phyloP scores from a whole-genome alignment of 257 asterid species.

The Knoxia roxburghii region DNA sequence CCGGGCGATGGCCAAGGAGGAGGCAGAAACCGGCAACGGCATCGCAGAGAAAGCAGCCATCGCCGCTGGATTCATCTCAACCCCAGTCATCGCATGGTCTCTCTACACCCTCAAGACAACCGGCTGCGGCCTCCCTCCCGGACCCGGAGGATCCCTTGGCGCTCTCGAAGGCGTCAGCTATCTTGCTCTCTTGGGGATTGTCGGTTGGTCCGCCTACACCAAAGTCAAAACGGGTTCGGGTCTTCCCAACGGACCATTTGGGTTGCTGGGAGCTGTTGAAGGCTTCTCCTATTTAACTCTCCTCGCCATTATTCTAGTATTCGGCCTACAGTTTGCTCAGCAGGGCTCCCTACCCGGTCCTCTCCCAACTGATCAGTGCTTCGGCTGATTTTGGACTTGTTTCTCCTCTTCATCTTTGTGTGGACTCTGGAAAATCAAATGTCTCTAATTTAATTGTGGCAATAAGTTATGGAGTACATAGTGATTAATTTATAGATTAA shows the following conservation, averaged over 20 bases:
- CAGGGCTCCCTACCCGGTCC: conserved; percentile 87
- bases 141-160: conserved; percentile 83
- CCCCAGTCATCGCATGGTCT: conserved; percentile 86
- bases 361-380: conserved; percentile 68
- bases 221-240: conserved; percentile 83
- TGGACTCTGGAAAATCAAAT: too few species aligned
- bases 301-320: conserved; percentile 57
- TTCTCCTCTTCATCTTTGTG: too few species aligned
- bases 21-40: conserved; percentile 28
- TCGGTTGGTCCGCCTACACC: conserved; percentile 80
- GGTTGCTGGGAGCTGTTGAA: conserved; percentile 84
- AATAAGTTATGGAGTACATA: too few species aligned
- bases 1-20: conserved; percentile 54
- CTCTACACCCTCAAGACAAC: conserved; percentile 82
- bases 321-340: conserved; percentile 62
- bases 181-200: conserved; percentile 65
- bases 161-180: conserved; percentile 93
- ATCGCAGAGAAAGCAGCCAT: conserved; percentile 40
- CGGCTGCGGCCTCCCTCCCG: conserved; percentile 94
- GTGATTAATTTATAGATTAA: too few species aligned
- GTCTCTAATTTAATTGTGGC: too few species aligned
- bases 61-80: conserved; percentile 52
- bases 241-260: conserved; percentile 82
- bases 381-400: conserved; percentile 52
- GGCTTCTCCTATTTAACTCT: conserved; percentile 71